These are phyloP conservation scores for Penicillium pulvis DNA, from an alignment of 495 filamentous ascomycete species.

Conservation along the genomic window DNA sequence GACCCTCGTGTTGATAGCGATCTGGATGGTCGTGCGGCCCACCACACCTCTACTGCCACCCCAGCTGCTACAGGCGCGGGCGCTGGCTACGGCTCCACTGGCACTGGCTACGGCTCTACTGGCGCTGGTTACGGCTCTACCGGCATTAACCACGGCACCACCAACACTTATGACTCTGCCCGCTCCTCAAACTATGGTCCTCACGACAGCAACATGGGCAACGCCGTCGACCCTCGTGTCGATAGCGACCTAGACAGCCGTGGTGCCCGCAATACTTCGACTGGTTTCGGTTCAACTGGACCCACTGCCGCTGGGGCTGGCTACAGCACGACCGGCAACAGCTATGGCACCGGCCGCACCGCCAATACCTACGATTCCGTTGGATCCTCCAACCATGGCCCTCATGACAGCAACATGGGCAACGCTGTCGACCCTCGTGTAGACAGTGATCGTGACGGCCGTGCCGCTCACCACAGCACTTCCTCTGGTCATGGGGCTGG, in stretches of 20 bases:
- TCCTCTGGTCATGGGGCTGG: constrained; percentile 7
- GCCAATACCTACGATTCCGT: constrained; percentile 6
- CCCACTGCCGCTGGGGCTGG: neutral
- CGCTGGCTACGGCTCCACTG: constrained; percentile 11
- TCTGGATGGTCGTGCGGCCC: constrained; percentile 3
- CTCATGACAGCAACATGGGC: constrained; percentile 23
- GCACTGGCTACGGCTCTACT: neutral
- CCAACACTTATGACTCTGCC: neutral
- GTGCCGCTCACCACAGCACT: constrained; percentile 2
- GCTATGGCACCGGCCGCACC: neutral
- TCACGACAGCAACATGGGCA: constrained; percentile 45
- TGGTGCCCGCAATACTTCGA: neutral
- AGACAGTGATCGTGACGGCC: constrained; percentile 8
- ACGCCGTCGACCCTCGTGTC: constrained; percentile 52
- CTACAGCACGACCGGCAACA: constrained; percentile 4
- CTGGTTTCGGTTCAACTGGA: neutral
- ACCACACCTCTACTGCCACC: constrained; percentile 12
- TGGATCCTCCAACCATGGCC: constrained; percentile 23
- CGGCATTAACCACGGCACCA: constrained; percentile 11
- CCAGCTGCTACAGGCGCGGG: constrained; percentile 9
- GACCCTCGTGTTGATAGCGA: constrained; percentile 27
- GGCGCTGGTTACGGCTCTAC: constrained; percentile 7
- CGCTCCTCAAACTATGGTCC: constrained; percentile 37
- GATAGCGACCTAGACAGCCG: constrained; percentile 28
- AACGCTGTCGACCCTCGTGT: constrained; percentile 14